Percentiles rank a stretch among this genome's conserved stretches.
Evolutionary conservation across 2,329 filamentous ascomycete species (phyloP).

Genomic region (Aspergillus brasiliensis): DNA sequence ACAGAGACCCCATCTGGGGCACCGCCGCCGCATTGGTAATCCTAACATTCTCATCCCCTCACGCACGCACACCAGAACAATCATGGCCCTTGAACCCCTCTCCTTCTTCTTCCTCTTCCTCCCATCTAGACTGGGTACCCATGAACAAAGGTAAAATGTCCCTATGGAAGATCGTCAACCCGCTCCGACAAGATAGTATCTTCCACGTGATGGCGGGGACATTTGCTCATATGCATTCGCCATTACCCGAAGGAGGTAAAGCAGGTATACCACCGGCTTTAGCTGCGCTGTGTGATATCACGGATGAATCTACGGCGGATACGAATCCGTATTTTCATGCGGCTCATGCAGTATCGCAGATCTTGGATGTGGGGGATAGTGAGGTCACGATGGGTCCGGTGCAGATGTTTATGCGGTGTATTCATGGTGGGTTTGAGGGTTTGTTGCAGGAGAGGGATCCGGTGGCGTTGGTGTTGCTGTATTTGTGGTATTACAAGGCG

Average conservation of each 20-base stretch:
- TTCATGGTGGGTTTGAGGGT: slow-evolving; percentile 37
- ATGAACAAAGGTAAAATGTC: slow-evolving; percentile 59
- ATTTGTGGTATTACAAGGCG: slow-evolving; percentile 49
- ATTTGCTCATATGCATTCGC: slow-evolving; percentile 41
- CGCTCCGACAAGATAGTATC: slow-evolving; percentile 50
- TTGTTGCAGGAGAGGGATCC: slow-evolving; percentile 41
- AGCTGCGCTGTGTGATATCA: slow-evolving; percentile 27
- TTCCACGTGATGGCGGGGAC: slow-evolving; percentile 42
- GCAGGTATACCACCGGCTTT: slow-evolving; percentile 25
- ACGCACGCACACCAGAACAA: slow-evolving; percentile 45
- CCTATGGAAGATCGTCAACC: slow-evolving; percentile 56
- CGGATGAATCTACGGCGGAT: slow-evolving; percentile 34
- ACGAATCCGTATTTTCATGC: slow-evolving; percentile 44
- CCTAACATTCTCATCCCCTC: slow-evolving; percentile 44
- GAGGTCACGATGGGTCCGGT: slow-evolving; percentile 24
- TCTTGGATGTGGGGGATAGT: slow-evolving; percentile 33
- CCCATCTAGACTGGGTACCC: slow-evolving; percentile 61
- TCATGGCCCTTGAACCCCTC: slow-evolving; percentile 59
- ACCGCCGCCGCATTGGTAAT: slow-evolving; percentile 49
- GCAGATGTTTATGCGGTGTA: slow-evolving; percentile 39
- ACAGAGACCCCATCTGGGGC: slow-evolving; percentile 52
- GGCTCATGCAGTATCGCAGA: slow-evolving; percentile 40
- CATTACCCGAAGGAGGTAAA: slow-evolving; percentile 29
- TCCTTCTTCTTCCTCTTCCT: slow-evolving; percentile 29
- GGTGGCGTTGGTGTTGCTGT: slow-evolving; percentile 44